Evolutionary conservation across 768 basidiomycete genomes (phyloP).

Genomic region (Russula earlei): DNA sequence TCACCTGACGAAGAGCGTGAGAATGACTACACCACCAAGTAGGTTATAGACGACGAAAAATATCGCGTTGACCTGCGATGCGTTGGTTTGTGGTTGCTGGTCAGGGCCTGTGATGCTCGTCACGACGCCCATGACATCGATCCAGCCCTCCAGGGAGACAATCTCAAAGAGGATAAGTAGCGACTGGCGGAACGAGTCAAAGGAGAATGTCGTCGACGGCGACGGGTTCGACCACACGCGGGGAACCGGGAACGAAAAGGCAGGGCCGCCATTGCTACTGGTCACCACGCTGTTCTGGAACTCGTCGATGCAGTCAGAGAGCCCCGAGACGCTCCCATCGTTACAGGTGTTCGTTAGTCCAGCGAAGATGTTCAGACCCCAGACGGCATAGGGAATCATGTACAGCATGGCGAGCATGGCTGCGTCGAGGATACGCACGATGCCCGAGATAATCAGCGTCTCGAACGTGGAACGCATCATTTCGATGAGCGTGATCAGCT

Average conservation of each 20-base stretch:
- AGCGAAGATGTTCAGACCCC: slow-evolving; percentile 89
- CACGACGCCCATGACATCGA: slow-evolving; percentile 80
- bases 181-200: slow-evolving; percentile 77
- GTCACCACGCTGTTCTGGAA: slow-evolving; percentile 50
- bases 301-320: slow-evolving; percentile 64
- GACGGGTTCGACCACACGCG: slow-evolving; percentile 85
- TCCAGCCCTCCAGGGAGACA: slow-evolving; percentile 93
- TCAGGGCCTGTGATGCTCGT: slow-evolving; percentile 66
- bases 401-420: slow-evolving; percentile 83
- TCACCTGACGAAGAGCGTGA: slow-evolving; percentile 86
- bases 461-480: slow-evolving; percentile 83
- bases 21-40: slow-evolving; percentile 80
- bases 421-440: slow-evolving; percentile 77
- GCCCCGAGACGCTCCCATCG: slow-evolving; percentile 46
- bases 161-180: slow-evolving; percentile 93
- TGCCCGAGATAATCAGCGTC: slow-evolving; percentile 79
- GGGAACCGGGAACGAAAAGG: slow-evolving; percentile 67
- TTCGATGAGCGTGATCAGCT: slow-evolving; percentile 83
- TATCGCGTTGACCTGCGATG: slow-evolving; percentile 72
- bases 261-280: slow-evolving; percentile 29
- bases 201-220: slow-evolving; percentile 76
- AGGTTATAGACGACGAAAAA: slow-evolving; percentile 91
- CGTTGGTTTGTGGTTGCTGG: slow-evolving; percentile 62
- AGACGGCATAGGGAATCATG: slow-evolving; percentile 87
- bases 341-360: slow-evolving; percentile 82